These are phyloP conservation scores for Alnus rubra DNA, from an alignment of 306 rosid genomes.

Conservation along the genomic window DNA sequence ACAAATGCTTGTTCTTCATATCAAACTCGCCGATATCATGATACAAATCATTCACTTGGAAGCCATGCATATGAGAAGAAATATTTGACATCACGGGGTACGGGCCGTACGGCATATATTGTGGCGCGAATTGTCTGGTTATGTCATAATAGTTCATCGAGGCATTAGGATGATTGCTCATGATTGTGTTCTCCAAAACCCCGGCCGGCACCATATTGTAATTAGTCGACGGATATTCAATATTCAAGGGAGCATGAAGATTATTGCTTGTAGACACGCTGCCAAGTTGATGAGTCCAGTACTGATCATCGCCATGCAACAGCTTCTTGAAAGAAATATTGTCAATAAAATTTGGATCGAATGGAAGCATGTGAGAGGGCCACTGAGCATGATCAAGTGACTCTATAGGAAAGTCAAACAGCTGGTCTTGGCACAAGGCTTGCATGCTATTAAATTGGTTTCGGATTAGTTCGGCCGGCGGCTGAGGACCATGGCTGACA, in stretches of 20 bases:
- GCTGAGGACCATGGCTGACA: not conserved
- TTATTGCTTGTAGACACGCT: not conserved
- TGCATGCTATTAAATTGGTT: slow-evolving; percentile 11
- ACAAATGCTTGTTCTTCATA: slow-evolving; percentile 11
- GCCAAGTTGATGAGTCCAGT: not conserved
- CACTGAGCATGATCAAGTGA: not conserved
- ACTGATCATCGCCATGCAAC: not conserved
- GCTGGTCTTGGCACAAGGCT: not conserved
- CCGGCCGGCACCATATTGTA: not conserved
- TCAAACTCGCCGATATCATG: not conserved
- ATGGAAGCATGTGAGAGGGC: not conserved
- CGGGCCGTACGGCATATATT: not conserved
- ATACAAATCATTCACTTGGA: slow-evolving; percentile 1
- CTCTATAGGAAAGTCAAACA: not conserved
- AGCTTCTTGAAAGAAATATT: not conserved
- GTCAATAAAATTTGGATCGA: not conserved
- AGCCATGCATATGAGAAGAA: not conserved
- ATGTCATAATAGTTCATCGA: not conserved
- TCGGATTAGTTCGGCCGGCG: not conserved
- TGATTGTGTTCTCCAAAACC: not conserved
- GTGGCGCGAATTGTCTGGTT: slow-evolving; percentile 1
- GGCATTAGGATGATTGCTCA: not conserved
- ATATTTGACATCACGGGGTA: not conserved
- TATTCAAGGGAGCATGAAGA: not conserved
- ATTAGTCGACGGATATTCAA: not conserved